A percentile compares a stretch with the other conserved stretches of the same genome.
Conservation (phyloP, 345 rosid genomes). For the Eucalyptus albens region DNA sequence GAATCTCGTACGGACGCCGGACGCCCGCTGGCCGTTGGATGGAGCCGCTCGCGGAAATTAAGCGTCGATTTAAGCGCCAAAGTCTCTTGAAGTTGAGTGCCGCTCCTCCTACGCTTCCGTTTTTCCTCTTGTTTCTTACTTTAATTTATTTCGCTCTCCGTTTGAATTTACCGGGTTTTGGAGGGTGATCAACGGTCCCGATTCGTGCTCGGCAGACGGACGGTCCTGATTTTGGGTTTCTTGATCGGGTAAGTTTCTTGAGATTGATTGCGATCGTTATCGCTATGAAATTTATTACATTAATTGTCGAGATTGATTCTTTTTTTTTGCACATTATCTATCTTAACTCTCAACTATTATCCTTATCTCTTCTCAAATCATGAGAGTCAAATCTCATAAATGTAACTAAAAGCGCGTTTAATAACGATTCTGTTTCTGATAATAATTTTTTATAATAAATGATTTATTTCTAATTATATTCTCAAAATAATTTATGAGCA, state of each 20-base stretch:
- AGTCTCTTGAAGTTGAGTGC: not conserved
- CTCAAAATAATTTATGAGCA: fast-evolving
- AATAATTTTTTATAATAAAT: too few relatives aligned
- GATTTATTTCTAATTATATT: fast-evolving
- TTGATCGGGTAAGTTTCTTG: not conserved
- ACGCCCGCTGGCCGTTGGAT: not conserved
- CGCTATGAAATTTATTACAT: not conserved
- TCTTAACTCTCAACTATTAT: too few relatives aligned
- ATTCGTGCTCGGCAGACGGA: not conserved
- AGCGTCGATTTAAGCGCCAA: not conserved
- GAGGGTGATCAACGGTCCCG: not conserved
- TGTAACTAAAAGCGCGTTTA: fast-evolving
- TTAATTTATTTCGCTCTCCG: not conserved
- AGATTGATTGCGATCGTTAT: not conserved
- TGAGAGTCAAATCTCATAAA: too few relatives aligned
- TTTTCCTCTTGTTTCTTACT: too few relatives aligned
- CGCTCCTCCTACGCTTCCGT: too few relatives aligned
- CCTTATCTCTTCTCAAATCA: fast-evolving
- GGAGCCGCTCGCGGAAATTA: not conserved
- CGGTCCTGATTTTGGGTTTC: not conserved
- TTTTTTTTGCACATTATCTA: too few relatives aligned
- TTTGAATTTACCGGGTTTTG: not conserved
- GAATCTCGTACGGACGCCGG: not conserved
- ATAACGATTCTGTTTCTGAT: fast-evolving
- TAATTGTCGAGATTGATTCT: not conserved